Conservation (phyloP, 1,284 basidiomycete genomes). For the Malassezia globosa region DNA sequence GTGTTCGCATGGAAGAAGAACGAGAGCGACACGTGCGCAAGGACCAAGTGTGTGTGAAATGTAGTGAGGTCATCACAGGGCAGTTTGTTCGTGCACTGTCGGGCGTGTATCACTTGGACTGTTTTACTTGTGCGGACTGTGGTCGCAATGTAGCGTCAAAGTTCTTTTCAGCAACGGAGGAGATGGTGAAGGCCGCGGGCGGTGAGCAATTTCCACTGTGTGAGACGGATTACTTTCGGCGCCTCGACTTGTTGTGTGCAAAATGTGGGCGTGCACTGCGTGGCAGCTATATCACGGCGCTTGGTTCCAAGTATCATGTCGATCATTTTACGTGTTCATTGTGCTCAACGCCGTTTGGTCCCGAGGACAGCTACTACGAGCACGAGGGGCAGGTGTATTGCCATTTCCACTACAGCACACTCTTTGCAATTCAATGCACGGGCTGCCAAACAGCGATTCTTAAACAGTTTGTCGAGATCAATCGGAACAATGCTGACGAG, state of each 20-base stretch:
- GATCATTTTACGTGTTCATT: conserved; percentile 99
- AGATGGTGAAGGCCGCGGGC: conserved; percentile 58
- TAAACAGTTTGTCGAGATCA: conserved; percentile 99
- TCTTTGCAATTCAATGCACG: conserved; percentile 94
- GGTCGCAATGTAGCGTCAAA: conserved; percentile 91
- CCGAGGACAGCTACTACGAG: conserved; percentile 97
- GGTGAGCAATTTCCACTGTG: conserved; percentile 52
- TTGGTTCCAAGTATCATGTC: conserved; percentile 98
- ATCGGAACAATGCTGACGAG: conserved; percentile 91
- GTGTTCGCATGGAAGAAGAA: not conserved
- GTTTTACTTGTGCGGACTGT: conserved; percentile 89
- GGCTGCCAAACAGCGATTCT: conserved; percentile 96
- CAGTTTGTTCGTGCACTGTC: conserved; percentile 92
- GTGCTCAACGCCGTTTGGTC: conserved; percentile 88
- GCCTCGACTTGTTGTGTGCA: conserved; percentile 88
- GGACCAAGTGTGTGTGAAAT: conserved; percentile 39
- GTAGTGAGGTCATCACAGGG: conserved; percentile 58
- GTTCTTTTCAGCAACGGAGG: conserved; percentile 67
- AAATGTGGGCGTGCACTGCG: conserved; percentile 87
- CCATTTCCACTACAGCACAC: conserved; percentile 80
- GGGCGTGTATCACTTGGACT: conserved; percentile 86
- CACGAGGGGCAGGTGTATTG: conserved; percentile 78
- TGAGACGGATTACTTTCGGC: conserved; percentile 92
- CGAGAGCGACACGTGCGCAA: conserved; percentile 1
- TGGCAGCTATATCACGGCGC: conserved; percentile 97